Base-by-base conservation (phyloP, 2,329 filamentous ascomycete species). In the Calonectria leucothoes region DNA sequence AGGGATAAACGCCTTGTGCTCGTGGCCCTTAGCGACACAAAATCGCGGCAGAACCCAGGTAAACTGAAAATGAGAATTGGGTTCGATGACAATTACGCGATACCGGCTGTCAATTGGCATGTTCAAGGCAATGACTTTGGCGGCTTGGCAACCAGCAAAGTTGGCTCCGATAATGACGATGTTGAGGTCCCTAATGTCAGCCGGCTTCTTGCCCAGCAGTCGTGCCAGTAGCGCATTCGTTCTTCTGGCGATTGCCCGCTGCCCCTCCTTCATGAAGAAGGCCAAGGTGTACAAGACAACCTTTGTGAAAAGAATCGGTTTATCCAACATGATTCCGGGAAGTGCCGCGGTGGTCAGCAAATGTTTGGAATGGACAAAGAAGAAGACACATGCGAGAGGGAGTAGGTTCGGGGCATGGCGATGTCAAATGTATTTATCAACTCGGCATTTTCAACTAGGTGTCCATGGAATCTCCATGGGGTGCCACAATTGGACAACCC, bases 31-130 rank as follows among this genome's bases (percentile, higher is more conserved):
- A 6, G 90, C 83, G 17, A 92, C 90, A 49, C 87, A 89, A 79
- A 89, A 91, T 5, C 91, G 86, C 0, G 91, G 91, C 45, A 93
- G 86, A 15, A 88, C 87, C 86, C 90, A 93, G 0, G 89, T 89
- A 77, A 90, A 91, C 75, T 92, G 88, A 80, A 92, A 91, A 80
- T 92, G 91, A 4, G 86, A 88, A 78, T 91, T 90, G 57, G 88
- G 89, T 80, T 93, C 91, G 33, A 93, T 79, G 4, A 93, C 82
- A 0, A 92, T 82, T 5, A 92, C 87, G 5, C 86, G 85, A 79
- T 88, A 91, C 11, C 79, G 82, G 39, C 83, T 85, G 39, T 86
- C 82, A 0, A 86, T 84, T 0, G 90, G 88, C 0, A 92, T 81
- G 6, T 85, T 83, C 27, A 84, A 82, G n/a, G 87, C 84, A 6